Evolutionary conservation across 116 monocot species (phyloP).

Genomic region (Papilionanthe hybrid): DNA sequence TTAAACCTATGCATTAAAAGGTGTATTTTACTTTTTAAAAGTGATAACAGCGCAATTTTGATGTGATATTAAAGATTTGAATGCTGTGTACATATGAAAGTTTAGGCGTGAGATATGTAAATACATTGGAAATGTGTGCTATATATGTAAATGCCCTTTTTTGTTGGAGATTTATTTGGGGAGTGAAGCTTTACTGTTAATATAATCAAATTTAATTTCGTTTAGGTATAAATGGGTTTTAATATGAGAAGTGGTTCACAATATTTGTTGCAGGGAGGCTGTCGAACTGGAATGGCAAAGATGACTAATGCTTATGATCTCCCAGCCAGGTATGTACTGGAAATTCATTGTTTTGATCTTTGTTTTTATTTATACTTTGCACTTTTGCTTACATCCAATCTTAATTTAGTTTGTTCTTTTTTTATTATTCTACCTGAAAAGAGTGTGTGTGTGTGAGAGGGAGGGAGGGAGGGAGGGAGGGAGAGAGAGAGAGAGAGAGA

Average conservation of each 20-base stretch:
- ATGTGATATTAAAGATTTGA: no score
- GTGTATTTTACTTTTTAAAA: no score
- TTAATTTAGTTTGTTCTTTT: background rate
- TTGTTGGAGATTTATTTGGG: background rate
- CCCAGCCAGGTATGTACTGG: conserved; percentile 65
- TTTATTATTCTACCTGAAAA: background rate
- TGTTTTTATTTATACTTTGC: background rate
- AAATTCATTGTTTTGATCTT: background rate
- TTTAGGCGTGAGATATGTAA: no score
- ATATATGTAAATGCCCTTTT: no score
- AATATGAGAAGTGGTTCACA: background rate
- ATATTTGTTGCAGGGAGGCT: conserved; percentile 71
- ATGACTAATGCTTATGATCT: conserved; percentile 98
- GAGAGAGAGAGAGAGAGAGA: no score
- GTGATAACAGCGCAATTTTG: no score
- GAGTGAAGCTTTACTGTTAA: conserved; percentile 2
- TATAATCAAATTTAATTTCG: background rate
- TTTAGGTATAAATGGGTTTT: background rate
- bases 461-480: no score
- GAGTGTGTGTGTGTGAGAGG: background rate
- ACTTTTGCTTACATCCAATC: background rate
- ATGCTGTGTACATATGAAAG: no score
- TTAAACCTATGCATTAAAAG: no score
- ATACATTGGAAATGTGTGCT: no score
- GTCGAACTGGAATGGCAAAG: conserved; percentile 97